Evolutionary conservation across 805 yeast species (phyloP).

Genomic region (Debaryomyces maramus): DNA sequence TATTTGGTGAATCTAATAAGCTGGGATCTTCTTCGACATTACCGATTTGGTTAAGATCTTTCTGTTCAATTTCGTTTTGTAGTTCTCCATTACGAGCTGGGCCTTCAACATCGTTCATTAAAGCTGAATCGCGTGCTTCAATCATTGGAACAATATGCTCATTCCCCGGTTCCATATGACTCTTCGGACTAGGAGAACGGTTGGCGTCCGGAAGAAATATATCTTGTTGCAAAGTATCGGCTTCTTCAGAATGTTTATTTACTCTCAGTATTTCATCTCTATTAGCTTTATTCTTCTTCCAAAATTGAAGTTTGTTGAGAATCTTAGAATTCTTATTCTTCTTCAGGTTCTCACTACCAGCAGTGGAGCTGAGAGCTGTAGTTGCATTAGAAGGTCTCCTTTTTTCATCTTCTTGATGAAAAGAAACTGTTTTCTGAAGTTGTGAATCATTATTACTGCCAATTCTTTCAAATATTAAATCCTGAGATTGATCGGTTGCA

Average conservation of each 20-base stretch:
- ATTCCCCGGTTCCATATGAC: background rate
- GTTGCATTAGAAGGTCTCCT: constrained; percentile 11
- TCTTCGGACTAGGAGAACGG: background rate
- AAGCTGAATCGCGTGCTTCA: background rate
- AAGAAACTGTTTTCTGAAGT: constrained; percentile 21
- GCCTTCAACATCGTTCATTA: background rate
- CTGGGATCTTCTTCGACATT: background rate
- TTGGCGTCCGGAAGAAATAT: too few relatives aligned
- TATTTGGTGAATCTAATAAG: constrained; percentile 3
- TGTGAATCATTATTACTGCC: background rate
- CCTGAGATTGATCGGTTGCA: background rate
- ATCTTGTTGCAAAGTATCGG: too few relatives aligned
- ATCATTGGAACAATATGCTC: background rate
- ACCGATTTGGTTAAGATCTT: background rate
- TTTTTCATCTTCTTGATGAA: constrained; percentile 19
- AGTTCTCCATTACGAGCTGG: background rate
- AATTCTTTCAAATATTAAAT: background rate
- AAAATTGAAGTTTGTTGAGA: constrained; percentile 37
- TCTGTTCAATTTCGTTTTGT: background rate
- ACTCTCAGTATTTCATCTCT: background rate
- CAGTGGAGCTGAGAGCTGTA: constrained; percentile 5
- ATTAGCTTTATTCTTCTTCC: constrained; percentile 28
- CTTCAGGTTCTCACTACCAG: constrained; percentile 9
- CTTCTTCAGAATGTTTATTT: too few relatives aligned
- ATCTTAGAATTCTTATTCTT: constrained; percentile 25